Base-by-base conservation (phyloP, 768 basidiomycete genomes). In the Mycena sanguinolenta region DNA sequence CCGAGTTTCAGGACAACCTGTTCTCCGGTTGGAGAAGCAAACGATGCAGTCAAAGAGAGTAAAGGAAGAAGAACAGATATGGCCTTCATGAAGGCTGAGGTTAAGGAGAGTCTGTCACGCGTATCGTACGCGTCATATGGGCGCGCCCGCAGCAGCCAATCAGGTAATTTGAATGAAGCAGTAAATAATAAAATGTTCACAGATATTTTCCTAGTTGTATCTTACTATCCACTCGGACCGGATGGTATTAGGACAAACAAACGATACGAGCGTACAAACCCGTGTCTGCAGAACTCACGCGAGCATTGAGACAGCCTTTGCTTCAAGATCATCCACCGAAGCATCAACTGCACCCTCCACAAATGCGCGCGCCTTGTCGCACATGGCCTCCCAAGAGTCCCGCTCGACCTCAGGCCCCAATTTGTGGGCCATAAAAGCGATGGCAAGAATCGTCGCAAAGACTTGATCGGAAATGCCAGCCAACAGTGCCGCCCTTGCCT, bases 1-100 rank as follows among this genome's bases (percentile, higher is more conserved):
- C 75, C 62, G 58, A 80, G 80, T 25, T 79, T 79, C 2, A 90
- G 76, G 42, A 88, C 79, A n/a, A 82, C 76, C 74, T 89, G 89
- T n/a, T 87, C 83, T 1, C 78, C 80, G n/a, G 81, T 76, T 21
- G 81, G 81, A 21, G 81, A 81, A 9, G 83, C 84, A 39, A 83
- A 74, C 21, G 76, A 81, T 10, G 81, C 75, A 3, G 75, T 68
- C n/a, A 79, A 53, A 25, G 81, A 79, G 6, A 83, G 62, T n/a
- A 85, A 75, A 25, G 85, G 71, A 30, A 81, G 76, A 19, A 85
- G 60, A 30, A 85, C 14, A 38, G 68, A 50, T 69, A 79, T 68
- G n/a, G 77, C 75, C 79, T 72, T 87, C 86, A 88, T 87, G 32
- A 34, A 4, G 32, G 10, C 32, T 34, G 6, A 67, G 52, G 49